Percentiles rank a stretch among this genome's conserved stretches.
Evolutionary conservation across 2,329 filamentous ascomycete genomes (phyloP).

Genomic region (Ploettnerulaceae sp.): DNA sequence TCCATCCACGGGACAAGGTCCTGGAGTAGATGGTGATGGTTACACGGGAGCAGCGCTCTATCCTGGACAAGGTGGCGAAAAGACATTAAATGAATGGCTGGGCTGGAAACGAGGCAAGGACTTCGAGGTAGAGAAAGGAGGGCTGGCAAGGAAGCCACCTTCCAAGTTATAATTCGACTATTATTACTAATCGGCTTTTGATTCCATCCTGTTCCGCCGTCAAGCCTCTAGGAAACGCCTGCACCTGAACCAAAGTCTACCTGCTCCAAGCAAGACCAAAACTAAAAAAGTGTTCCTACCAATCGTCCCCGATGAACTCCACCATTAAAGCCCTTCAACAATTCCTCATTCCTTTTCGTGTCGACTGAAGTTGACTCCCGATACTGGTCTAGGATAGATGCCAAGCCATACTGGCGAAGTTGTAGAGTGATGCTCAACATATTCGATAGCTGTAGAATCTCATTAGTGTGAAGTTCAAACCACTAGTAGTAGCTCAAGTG

Average conservation of each 20-base stretch:
- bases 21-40: slow-evolving; percentile 59
- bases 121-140: slow-evolving; percentile 61
- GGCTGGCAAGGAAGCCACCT: slow-evolving; percentile 46
- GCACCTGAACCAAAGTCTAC: slow-evolving; percentile 5
- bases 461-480: not conserved
- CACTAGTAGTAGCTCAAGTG: not conserved
- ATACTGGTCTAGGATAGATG: not conserved
- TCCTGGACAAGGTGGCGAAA: slow-evolving; percentile 69
- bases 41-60: slow-evolving; percentile 57
- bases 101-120: slow-evolving; percentile 71
- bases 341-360: not conserved
- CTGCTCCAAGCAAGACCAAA: not conserved
- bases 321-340: not conserved
- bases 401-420: not conserved
- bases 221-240: slow-evolving; percentile 1
- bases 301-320: not conserved
- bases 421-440: not conserved
- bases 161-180: slow-evolving; percentile 40
- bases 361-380: not conserved
- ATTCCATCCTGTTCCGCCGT: not conserved
- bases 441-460: not conserved
- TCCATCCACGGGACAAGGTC: slow-evolving; percentile 50
- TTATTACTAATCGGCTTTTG: not conserved
- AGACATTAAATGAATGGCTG: slow-evolving; percentile 64
- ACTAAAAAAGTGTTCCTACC: not conserved